phyloP scores from a whole-genome alignment of 352 stramenopile genomes.

The Phytophthora nicotianae region DNA sequence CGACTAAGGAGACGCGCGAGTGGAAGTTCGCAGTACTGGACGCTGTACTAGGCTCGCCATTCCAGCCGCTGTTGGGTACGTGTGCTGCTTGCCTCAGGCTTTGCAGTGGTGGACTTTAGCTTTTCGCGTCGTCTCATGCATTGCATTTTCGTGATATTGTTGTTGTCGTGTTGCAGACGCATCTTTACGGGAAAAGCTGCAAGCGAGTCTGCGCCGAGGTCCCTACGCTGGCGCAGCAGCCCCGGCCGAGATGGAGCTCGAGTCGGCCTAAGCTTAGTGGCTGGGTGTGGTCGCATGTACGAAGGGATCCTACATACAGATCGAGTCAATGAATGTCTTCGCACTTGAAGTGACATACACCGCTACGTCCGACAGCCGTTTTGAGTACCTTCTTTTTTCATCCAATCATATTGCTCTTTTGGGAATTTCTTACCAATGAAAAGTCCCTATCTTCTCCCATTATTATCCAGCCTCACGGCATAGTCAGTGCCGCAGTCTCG shows the following conservation, averaged over 20 bases:
- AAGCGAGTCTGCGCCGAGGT: conserved; percentile 55
- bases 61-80: conserved; percentile 61
- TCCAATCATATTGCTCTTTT: neutral
- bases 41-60: conserved; percentile 71
- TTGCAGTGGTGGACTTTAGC: conserved; percentile 13
- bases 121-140: conserved; percentile 19
- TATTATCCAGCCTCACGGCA: conserved; percentile 14
- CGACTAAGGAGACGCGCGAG: conserved; percentile 83
- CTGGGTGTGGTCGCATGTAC: neutral
- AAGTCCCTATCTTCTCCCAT: neutral
- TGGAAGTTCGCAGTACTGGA: conserved; percentile 91
- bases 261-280: conserved; percentile 47
- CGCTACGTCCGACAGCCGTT: conserved; percentile 16
- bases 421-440: conserved; percentile 4
- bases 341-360: conserved; percentile 8
- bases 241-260: conserved; percentile 61
- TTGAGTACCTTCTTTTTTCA: neutral
- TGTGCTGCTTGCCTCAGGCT: conserved; percentile 10
- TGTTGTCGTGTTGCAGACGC: conserved; percentile 47
- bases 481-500: conserved; percentile 25
- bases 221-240: conserved; percentile 64
- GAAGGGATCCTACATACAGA: neutral
- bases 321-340: neutral
- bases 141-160: conserved; percentile 26
- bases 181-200: conserved; percentile 59